Base-by-base conservation (phyloP, 2,329 filamentous ascomycete species). In the Penicillium sp. region DNA sequence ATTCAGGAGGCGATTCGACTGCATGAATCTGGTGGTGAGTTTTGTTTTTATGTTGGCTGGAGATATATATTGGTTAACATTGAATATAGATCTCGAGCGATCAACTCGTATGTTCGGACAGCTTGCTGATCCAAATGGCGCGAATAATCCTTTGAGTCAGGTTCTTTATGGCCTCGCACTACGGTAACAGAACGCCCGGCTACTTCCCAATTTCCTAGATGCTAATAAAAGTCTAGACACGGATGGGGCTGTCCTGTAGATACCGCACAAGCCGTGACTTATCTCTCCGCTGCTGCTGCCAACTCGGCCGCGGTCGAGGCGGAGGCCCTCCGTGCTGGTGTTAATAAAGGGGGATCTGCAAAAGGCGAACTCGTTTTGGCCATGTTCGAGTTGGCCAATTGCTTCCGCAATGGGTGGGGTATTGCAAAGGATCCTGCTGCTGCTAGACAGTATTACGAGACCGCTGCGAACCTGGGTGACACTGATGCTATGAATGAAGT, bases 401-500 rank as follows among this genome's bases (percentile, higher is more conserved):
- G 83, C 76, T 97, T 97, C 80, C 87, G 94, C 59, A 86, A 97
- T 73, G 94, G 92, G 53, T 97, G 93, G 93, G 94, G 94, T 47
- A 88, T 96, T 48, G 82, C 85, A 60, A 89, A 89, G 70, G 94
- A 99, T 73, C 84, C 92, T 35, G 82, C 90, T 50, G 94, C 94
- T 45, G 94, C 94, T 48, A 81, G 82, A 66, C 81, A 96, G 82
- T 99, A 97, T 75, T 99, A 97, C 75, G 93, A 97, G 77, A 97
- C 93, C 10, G 94, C 94, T 29, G 94, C 94, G 58, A 97, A 99
- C 73, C 78, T 99, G 63, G 94, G 94, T 59, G 94, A 99, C 74
- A 90, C 90, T 43, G 94, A 99, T 78, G 94, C 92, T 56, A 96
- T 97, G 92, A 96, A 97, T 71, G 93, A 97, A 75, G 88, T 88